Evolutionary conservation across 2,329 filamentous ascomycete genomes (phyloP).

Genomic region (Cercospora sp.): DNA sequence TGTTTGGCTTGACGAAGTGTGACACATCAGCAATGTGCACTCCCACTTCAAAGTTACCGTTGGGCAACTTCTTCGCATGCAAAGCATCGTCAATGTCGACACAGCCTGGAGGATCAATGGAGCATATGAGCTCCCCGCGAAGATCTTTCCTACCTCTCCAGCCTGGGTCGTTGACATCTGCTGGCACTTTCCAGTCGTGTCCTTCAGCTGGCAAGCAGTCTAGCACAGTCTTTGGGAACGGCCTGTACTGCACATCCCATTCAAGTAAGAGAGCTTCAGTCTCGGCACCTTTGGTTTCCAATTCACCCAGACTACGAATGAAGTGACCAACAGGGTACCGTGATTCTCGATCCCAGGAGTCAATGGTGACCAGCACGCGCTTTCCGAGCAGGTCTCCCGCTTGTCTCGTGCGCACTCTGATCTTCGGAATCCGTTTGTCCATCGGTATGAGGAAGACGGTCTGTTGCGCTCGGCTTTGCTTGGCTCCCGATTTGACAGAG

Average conservation of each 20-base stretch:
- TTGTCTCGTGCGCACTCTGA: conserved; percentile 86
- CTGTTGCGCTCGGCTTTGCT: conserved; percentile 80
- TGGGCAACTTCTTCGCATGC: conserved; percentile 79
- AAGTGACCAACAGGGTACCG: conserved; percentile 92
- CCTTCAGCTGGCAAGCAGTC: conserved; percentile 91
- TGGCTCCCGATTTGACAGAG: conserved; percentile 71
- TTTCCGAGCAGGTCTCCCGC: conserved; percentile 86
- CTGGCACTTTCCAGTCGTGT: conserved; percentile 89
- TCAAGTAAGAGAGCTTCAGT: conserved; percentile 92
- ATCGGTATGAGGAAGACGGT: conserved; percentile 95
- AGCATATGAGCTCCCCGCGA: conserved; percentile 85
- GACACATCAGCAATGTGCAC: conserved; percentile 99
- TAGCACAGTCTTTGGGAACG: conserved; percentile 92
- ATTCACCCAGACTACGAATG: conserved; percentile 84
- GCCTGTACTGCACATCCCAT: conserved; percentile 96
- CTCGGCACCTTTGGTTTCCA: conserved; percentile 96
- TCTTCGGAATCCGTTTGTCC: conserved; percentile 98
- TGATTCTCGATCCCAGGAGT: conserved; percentile 92
- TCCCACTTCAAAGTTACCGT: conserved; percentile 93
- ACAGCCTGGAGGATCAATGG: conserved; percentile 93
- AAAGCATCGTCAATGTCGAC: conserved; percentile 98
- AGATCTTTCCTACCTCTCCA: conserved; percentile 87
- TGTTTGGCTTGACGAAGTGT: conserved; percentile 95
- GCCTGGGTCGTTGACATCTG: conserved; percentile 74
- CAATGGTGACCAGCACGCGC: conserved; percentile 87